Conservation (phyloP, 2,329 filamentous ascomycete genomes). For the Clonostachys chloroleuca region DNA sequence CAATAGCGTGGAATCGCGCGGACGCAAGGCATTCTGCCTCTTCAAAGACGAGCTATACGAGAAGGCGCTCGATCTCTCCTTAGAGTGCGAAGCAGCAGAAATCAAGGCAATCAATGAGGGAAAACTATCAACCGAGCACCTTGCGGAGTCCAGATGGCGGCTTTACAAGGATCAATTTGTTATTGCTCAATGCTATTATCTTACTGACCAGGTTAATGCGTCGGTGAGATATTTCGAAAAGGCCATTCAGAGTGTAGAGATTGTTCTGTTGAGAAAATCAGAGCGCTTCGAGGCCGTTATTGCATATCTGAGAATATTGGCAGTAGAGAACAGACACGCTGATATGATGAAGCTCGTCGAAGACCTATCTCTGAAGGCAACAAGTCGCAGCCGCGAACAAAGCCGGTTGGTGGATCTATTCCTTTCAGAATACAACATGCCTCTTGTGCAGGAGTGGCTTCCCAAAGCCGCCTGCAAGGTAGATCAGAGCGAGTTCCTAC, state of each 20-base stretch:
- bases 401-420: constrained; percentile 27
- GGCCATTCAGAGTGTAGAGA: constrained; percentile 21
- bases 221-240: constrained; percentile 28
- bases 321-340: constrained; percentile 25
- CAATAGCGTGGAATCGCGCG: constrained; percentile 28
- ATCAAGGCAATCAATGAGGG: constrained; percentile 17
- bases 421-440: constrained; percentile 23
- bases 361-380: constrained; percentile 18
- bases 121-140: constrained; percentile 11
- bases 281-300: constrained; percentile 30
- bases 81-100: constrained; percentile 29
- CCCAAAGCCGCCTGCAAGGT: constrained; percentile 31
- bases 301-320: constrained; percentile 27
- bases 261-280: constrained; percentile 13
- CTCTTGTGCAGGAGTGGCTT: constrained; percentile 29
- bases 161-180: constrained; percentile 33
- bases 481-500: constrained; percentile 18
- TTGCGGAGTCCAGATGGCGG: constrained; percentile 26
- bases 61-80: constrained; percentile 25
- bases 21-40: constrained; percentile 34
- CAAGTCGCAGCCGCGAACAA: constrained; percentile 11
- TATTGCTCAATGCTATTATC: constrained; percentile 28
- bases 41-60: constrained; percentile 25
- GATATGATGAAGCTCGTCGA: constrained; percentile 27
- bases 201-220: constrained; percentile 20